Conservation (phyloP, 139 green algal genomes). For the Zygnema circumcarinatum region DNA sequence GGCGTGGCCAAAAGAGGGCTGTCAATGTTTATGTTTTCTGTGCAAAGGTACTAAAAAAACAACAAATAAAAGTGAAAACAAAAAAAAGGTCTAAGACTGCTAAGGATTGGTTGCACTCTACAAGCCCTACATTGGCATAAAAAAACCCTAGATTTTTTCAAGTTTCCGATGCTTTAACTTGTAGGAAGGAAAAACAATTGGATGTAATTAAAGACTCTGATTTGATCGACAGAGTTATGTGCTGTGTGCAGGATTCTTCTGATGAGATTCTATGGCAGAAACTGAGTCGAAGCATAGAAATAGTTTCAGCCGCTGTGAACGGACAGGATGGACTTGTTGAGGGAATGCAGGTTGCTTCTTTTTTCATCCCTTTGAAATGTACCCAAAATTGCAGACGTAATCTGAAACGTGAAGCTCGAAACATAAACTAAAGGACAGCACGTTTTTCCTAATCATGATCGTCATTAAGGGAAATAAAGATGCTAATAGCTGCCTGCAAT, state of each 20-base stretch:
- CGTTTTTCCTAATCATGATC: too few relatives aligned
- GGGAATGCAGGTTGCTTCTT: conserved; percentile 16
- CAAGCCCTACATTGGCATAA: too few relatives aligned
- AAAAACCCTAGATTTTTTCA: too few relatives aligned
- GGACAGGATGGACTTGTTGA: background rate
- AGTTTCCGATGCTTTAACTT: too few relatives aligned
- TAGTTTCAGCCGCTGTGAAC: conserved; percentile 22
- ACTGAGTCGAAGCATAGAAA: conserved; percentile 39
- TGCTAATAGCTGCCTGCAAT: too few relatives aligned
- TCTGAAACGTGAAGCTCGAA: background rate
- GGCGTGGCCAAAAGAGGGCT: conserved; percentile 34
- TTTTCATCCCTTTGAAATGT: background rate
- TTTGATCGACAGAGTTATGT: too few relatives aligned
- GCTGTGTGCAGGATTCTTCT: conserved; percentile 37
- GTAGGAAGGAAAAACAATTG: too few relatives aligned
- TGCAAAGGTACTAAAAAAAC: conserved; percentile 51
- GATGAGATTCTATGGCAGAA: conserved; percentile 53
- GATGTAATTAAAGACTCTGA: too few relatives aligned
- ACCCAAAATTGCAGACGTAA: background rate
- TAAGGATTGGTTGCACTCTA: too few relatives aligned
- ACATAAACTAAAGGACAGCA: conserved; percentile 2
- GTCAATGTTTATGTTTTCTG: conserved; percentile 60
- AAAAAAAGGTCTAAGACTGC: too few relatives aligned
- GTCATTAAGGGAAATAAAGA: too few relatives aligned
- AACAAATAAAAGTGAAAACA: too few relatives aligned